These are phyloP conservation scores for Tulasnella sp. DNA, from an alignment of 768 basidiomycete genomes.

Conservation along the genomic window DNA sequence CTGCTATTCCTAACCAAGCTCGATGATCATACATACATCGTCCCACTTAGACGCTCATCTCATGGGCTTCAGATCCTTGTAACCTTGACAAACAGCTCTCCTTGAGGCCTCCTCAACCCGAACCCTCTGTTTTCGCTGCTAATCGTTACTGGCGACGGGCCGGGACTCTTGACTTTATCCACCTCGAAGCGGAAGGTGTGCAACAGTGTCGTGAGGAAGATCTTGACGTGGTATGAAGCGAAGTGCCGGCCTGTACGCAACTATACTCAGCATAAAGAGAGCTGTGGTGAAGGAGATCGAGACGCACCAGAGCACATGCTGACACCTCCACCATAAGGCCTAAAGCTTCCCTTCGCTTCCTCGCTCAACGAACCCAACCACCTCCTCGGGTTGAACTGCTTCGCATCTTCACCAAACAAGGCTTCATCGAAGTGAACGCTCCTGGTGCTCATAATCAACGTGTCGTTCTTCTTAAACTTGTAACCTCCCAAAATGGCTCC, in stretches of 20 bases:
- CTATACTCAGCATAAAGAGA: too few species aligned
- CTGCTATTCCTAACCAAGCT: too few species aligned
- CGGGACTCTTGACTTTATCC: constrained; percentile 10
- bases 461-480: constrained; percentile 23
- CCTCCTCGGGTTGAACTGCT: background rate
- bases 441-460: constrained; percentile 10
- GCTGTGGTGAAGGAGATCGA: too few species aligned
- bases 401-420: background rate
- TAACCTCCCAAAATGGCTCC: constrained; percentile 22
- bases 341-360: constrained; percentile 7
- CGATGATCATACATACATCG: too few species aligned
- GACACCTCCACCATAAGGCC: constrained; percentile 20
- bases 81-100: constrained; percentile 25
- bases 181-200: constrained; percentile 25
- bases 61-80: background rate
- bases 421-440: constrained; percentile 9
- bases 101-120: constrained; percentile 21
- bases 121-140: constrained; percentile 22
- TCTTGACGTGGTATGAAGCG: constrained; percentile 26
- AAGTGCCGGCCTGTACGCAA: constrained; percentile 18
- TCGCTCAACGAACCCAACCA: background rate
- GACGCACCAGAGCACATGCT: constrained; percentile 21
- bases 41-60: background rate
- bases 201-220: constrained; percentile 20
- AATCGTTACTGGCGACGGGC: constrained; percentile 16